These are phyloP conservation scores for Hygrocybe punicea DNA, from an alignment of 768 basidiomycete species.

Conservation along the genomic window DNA sequence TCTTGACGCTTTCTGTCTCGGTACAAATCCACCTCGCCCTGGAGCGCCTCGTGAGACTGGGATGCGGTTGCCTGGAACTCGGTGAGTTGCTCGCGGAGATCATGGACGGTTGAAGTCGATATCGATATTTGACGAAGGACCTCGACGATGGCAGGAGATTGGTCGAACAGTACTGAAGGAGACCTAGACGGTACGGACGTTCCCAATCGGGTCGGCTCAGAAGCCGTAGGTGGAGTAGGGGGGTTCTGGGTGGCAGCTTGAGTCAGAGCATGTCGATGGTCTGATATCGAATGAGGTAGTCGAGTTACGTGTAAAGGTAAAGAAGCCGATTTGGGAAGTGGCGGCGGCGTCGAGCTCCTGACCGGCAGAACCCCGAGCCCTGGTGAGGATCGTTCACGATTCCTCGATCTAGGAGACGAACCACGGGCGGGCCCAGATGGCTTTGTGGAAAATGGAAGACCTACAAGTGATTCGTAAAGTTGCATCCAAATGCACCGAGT, in stretches of 20 bases:
- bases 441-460: slow-evolving; percentile 51
- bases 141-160: slow-evolving; percentile 69
- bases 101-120: slow-evolving; percentile 58
- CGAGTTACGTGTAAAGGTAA: slow-evolving; percentile 70
- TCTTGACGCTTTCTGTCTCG: slow-evolving; percentile 78
- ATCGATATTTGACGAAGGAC: slow-evolving; percentile 69
- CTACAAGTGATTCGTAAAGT: slow-evolving; percentile 23
- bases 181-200: slow-evolving; percentile 36
- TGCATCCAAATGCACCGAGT: background rate
- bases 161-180: slow-evolving; percentile 51
- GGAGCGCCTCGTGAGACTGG: slow-evolving; percentile 62
- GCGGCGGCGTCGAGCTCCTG: slow-evolving; percentile 75
- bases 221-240: slow-evolving; percentile 21
- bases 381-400: slow-evolving; percentile 54
- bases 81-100: slow-evolving; percentile 65
- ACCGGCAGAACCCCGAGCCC: slow-evolving; percentile 35
- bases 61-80: slow-evolving; percentile 56
- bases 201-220: slow-evolving; percentile 30
- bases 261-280: slow-evolving; percentile 22
- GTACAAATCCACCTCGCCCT: slow-evolving; percentile 67
- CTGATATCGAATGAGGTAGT: slow-evolving; percentile 27
- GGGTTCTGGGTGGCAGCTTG: slow-evolving; percentile 24
- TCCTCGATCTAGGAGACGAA: slow-evolving; percentile 54
- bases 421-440: slow-evolving; percentile 42
- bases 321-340: slow-evolving; percentile 77